Conservation (phyloP, 2,329 filamentous ascomycete species). For the Claviceps purpurea region DNA sequence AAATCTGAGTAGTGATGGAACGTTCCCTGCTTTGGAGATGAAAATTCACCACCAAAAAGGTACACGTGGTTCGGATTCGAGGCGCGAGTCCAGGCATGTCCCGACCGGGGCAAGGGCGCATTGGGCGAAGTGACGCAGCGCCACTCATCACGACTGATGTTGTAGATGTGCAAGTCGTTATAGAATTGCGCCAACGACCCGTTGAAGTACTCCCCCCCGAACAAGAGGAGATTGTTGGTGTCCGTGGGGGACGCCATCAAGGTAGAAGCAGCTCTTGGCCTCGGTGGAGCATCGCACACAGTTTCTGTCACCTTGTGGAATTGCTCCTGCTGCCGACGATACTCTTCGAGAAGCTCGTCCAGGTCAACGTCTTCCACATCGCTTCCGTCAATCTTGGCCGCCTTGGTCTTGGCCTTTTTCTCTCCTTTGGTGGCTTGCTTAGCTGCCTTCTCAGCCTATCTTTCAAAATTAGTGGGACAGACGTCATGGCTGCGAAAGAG, state of each 20-base stretch:
- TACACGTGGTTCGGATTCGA: slow-evolving; percentile 78
- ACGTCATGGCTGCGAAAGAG: neutral
- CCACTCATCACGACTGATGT: slow-evolving; percentile 83
- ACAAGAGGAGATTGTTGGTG: slow-evolving; percentile 76
- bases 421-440: slow-evolving; percentile 86
- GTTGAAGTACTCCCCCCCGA: slow-evolving; percentile 93
- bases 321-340: slow-evolving; percentile 82
- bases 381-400: slow-evolving; percentile 61
- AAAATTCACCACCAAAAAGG: slow-evolving; percentile 93
- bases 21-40: slow-evolving; percentile 89
- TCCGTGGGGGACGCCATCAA: slow-evolving; percentile 77
- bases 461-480: neutral
- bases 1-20: slow-evolving; percentile 99
- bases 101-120: slow-evolving; percentile 75
- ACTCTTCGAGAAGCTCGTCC: slow-evolving; percentile 85
- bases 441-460: slow-evolving; percentile 46
- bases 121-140: slow-evolving; percentile 82
- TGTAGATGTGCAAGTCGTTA: slow-evolving; percentile 54
- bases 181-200: slow-evolving; percentile 67
- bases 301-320: slow-evolving; percentile 89
- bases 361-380: slow-evolving; percentile 89
- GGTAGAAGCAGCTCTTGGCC: slow-evolving; percentile 65
- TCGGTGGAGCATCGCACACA: slow-evolving; percentile 55
- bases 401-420: slow-evolving; percentile 64
- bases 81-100: slow-evolving; percentile 88